A percentile compares a stretch with the other conserved stretches of the same genome.
These are phyloP conservation scores for Acanthamoeba castellanii DNA, from an alignment of 208 protist genomes.

Conservation along the genomic window DNA sequence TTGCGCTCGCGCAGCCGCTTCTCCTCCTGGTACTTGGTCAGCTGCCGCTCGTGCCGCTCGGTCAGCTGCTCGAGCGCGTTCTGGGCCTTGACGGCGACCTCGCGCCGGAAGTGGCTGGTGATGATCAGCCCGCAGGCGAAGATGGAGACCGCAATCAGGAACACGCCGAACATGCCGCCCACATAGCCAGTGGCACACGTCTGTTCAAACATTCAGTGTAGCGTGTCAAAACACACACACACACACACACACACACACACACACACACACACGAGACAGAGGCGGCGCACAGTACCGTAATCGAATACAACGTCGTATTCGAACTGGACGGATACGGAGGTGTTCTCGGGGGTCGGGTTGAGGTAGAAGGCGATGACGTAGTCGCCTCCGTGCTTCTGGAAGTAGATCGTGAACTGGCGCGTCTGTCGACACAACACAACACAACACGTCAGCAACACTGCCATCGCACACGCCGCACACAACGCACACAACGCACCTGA, in stretches of 20 bases:
- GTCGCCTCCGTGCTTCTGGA: constrained; percentile 12
- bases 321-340: neutral
- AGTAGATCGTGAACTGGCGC: neutral
- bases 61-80: neutral
- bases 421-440: neutral
- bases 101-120: constrained; percentile 14
- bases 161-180: neutral
- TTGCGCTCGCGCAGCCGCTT: constrained; percentile 31
- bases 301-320: neutral
- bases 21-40: neutral
- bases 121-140: neutral
- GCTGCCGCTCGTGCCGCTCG: neutral
- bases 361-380: constrained; percentile 18
- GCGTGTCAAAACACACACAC: no score
- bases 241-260: no score
- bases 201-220: neutral
- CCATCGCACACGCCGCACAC: neutral
- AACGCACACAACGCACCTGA: neutral
- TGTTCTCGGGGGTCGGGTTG: neutral
- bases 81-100: neutral
- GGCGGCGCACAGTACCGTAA: neutral
- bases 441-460: neutral
- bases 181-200: constrained; percentile 15
- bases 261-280: no score
- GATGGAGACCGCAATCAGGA: neutral